phyloP scores from a whole-genome alignment of 148 eudicot species.

The Nepenthes mirabilis region DNA sequence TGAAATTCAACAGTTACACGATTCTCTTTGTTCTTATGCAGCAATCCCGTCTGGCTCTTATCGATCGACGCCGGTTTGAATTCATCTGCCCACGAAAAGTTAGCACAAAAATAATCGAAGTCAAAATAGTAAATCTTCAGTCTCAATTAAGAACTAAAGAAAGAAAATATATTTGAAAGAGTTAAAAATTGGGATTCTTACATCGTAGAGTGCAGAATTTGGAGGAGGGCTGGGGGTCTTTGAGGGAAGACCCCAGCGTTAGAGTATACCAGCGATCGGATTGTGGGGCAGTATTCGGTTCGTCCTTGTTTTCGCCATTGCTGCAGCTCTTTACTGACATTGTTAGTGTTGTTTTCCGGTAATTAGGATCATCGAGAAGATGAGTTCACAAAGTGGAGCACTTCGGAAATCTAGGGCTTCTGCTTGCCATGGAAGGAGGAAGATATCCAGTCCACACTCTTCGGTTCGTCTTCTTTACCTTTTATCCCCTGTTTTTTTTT shows the following conservation, averaged over 20 bases:
- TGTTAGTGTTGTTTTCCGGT: too few species aligned
- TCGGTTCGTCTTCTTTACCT: too few species aligned
- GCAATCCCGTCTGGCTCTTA: slow-evolving; percentile 59
- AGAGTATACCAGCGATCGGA: slow-evolving; percentile 77
- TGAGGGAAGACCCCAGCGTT: slow-evolving; percentile 82
- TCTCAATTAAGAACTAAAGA: neutral
- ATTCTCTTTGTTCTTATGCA: slow-evolving; percentile 77
- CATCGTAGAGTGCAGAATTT: slow-evolving; percentile 86
- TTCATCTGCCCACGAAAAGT: slow-evolving; percentile 41
- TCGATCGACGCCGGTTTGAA: slow-evolving; percentile 94
- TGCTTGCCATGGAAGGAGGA: too few species aligned
- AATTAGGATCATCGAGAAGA: too few species aligned
- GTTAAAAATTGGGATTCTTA: slow-evolving; percentile 10
- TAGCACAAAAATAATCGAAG: neutral
- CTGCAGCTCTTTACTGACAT: neutral
- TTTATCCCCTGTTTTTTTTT: too few species aligned
- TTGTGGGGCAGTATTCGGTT: slow-evolving; percentile 55
- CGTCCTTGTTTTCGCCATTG: slow-evolving; percentile 13
- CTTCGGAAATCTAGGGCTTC: too few species aligned
- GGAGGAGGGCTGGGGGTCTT: slow-evolving; percentile 69
- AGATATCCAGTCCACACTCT: too few species aligned
- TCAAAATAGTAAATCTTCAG: neutral
- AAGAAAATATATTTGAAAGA: neutral
- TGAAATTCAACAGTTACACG: slow-evolving; percentile 45
- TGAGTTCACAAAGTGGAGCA: too few species aligned